These are phyloP conservation scores for Xylariaceae sp. DNA, from an alignment of 2,329 filamentous ascomycete species.

Conservation along the genomic window DNA sequence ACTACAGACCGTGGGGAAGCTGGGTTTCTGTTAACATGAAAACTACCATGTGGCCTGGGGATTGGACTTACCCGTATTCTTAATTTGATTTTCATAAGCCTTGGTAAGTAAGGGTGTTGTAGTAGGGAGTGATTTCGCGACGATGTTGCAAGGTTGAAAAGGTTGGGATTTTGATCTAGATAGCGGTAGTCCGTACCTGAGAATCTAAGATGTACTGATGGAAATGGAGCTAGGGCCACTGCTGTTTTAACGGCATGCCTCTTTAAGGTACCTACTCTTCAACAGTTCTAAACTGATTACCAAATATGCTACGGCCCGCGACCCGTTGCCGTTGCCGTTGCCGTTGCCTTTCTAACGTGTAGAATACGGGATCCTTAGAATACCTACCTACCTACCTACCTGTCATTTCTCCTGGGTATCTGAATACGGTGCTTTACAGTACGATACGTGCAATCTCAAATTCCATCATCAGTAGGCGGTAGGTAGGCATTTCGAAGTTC, in stretches of 20 bases:
- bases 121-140: background rate
- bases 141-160: background rate
- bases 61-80: background rate
- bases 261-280: too few species aligned
- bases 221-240: constrained; percentile 23
- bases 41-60: background rate
- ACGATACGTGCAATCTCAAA: too few species aligned
- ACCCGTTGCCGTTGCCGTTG: too few species aligned
- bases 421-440: too few species aligned
- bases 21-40: background rate
- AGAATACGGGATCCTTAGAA: too few species aligned
- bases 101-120: too few species aligned
- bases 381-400: too few species aligned
- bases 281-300: too few species aligned
- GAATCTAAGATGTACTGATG: constrained; percentile 13
- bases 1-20: background rate
- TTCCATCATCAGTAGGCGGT: too few species aligned
- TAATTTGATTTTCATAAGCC: background rate
- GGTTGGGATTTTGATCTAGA: constrained; percentile 2
- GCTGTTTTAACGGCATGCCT: background rate
- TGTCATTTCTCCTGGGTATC: too few species aligned
- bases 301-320: too few species aligned
- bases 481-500: background rate
- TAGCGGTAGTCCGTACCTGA: background rate
- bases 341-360: too few species aligned